phyloP scores from a whole-genome alignment of 2,329 filamentous ascomycete species.

The Aspergillus sp. region DNA sequence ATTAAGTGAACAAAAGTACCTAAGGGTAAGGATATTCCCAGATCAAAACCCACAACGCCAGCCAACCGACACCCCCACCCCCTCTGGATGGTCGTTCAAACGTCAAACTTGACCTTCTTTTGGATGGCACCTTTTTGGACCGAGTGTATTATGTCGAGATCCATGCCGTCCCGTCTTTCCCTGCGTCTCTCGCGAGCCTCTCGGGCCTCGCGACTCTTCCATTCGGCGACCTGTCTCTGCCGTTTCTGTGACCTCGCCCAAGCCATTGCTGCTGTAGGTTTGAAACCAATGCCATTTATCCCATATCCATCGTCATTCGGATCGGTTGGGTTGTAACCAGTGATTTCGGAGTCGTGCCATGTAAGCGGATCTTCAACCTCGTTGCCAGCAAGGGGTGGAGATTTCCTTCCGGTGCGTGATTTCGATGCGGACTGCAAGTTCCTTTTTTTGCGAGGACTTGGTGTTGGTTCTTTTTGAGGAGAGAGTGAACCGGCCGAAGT shows the following conservation, averaged over 20 bases:
- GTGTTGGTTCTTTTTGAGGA: slow-evolving; percentile 16
- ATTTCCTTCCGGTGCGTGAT: slow-evolving; percentile 26
- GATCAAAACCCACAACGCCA: background rate
- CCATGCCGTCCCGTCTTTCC: slow-evolving; percentile 45
- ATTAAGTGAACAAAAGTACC: slow-evolving; percentile 1
- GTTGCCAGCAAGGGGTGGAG: slow-evolving; percentile 30
- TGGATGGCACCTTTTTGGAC: slow-evolving; percentile 30
- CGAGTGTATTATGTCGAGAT: slow-evolving; percentile 23
- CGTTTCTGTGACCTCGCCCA: slow-evolving; percentile 55
- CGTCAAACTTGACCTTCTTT: slow-evolving; percentile 42
- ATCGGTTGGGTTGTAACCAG: slow-evolving; percentile 56
- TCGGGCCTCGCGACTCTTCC: slow-evolving; percentile 56
- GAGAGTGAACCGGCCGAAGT: slow-evolving; percentile 9
- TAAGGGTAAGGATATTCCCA: background rate
- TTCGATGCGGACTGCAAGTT: slow-evolving; percentile 19
- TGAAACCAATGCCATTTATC: slow-evolving; percentile 63
- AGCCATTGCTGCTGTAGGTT: slow-evolving; percentile 58
- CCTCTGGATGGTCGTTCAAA: slow-evolving; percentile 12
- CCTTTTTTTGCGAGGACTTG: slow-evolving; percentile 23
- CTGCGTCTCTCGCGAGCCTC: slow-evolving; percentile 58
- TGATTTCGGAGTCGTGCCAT: slow-evolving; percentile 63
- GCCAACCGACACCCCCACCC: background rate
- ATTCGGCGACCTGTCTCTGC: slow-evolving; percentile 58
- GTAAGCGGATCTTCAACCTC: slow-evolving; percentile 34
- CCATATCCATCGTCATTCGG: slow-evolving; percentile 62